A percentile compares a stretch with the other conserved stretches of the same genome.
Conservation (phyloP, 164 flowering plant genomes). For the Aristolochia fimbriata region DNA sequence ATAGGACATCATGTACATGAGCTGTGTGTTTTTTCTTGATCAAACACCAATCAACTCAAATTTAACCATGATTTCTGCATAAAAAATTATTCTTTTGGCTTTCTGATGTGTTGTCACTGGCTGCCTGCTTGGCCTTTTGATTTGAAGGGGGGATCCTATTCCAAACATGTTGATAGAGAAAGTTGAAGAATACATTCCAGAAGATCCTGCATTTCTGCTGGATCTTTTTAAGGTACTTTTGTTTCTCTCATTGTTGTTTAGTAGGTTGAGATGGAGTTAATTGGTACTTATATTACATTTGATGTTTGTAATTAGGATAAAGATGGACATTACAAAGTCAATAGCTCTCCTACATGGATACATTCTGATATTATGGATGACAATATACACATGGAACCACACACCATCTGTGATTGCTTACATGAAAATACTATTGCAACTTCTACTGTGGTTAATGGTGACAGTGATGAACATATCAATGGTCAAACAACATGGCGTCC, state of each 20-base stretch:
- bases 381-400: conserved; percentile 64
- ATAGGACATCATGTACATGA: too few species aligned
- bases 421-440: conserved; percentile 11
- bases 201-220: conserved; percentile 45
- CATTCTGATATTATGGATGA: conserved; percentile 98
- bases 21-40: too few species aligned
- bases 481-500: conserved; percentile 49
- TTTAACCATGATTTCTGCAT: too few species aligned
- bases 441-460: conserved; percentile 12
- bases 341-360: conserved; percentile 59
- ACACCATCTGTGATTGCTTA: conserved; percentile 10
- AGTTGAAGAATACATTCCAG: conserved; percentile 69
- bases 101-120: not conserved
- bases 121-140: conserved; percentile 3
- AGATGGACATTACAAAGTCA: conserved; percentile 13
- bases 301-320: conserved; percentile 28
- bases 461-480: conserved; percentile 12
- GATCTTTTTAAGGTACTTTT: conserved; percentile 33
- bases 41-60: too few species aligned
- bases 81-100: too few species aligned
- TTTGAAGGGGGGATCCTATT: conserved; percentile 82
- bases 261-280: not conserved
- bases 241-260: not conserved
- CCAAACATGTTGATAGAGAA: conserved; percentile 57
- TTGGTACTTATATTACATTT: conserved; percentile 7